Base-by-base conservation (phyloP, 768 basidiomycete genomes). In the Suillus lakei region DNA sequence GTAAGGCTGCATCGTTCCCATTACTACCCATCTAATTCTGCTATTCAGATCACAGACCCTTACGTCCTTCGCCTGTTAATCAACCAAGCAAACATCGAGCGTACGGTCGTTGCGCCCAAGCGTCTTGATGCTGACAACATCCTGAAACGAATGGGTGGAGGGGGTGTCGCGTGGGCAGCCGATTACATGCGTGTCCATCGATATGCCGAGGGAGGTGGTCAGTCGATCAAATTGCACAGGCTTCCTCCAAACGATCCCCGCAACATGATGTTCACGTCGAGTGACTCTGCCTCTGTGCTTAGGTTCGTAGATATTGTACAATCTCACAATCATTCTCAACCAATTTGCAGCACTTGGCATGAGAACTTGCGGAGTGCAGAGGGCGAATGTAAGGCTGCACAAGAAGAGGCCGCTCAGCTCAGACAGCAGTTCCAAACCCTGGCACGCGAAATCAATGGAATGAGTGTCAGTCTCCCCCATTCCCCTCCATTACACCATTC, bases 31-130 rank as follows among this genome's bases (percentile, higher is more conserved):
- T 67, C 16, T 66, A 54, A 51, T 6, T 30, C 39, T 15, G 23
- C 23, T 28, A 39, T n/a, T 28, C 69, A 98, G 95, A 83, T 97
- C 66, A 82, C 85, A 16, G 82, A 97, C 68, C 84, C 85, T 41
- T 88, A 87, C 65, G 91, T 96, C 2, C 80, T 88, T 34, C 92
- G 95, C 60, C 83, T 96, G 39, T 75, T 99, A 53, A 90, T 99
- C 77, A 95, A 95, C 74, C 81, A 83, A 60, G 78, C 80, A 26
- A 79, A 75, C 53, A 92, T 98, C 59, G 98, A 99, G 76, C 81
- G 84, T 18, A 85, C 83, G 3, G 76, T 95, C 10, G 82, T 99
- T 26, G 87, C 91, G 0, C 72, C 70, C 3, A 86, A 79, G 10
- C 93, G 95, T 78, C 73, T 71, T 0, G 85, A 89, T 43, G 96